A percentile compares a stretch with the other conserved stretches of the same genome.
Evolutionary conservation across 257 asterid species (phyloP).

Genomic region (Nicotiana obtusifolia): DNA sequence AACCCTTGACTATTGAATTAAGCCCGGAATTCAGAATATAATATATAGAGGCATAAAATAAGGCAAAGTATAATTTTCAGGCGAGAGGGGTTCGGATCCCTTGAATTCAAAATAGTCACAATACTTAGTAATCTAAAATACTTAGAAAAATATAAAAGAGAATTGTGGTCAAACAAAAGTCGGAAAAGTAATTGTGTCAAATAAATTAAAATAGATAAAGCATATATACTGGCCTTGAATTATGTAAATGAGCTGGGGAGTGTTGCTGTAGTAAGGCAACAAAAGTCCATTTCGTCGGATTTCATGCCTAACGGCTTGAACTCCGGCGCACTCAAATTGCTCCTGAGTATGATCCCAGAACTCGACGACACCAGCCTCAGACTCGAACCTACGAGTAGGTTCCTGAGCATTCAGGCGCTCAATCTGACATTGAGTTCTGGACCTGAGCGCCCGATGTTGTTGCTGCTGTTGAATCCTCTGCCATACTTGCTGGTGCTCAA

Average conservation of each 20-base stretch:
- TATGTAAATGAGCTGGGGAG: conserved; percentile 43
- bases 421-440: conserved; percentile 35
- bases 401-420: conserved; percentile 34
- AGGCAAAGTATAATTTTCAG: too few species aligned
- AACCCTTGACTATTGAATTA: too few species aligned
- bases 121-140: too few species aligned
- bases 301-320: conserved; percentile 26
- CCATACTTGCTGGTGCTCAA: conserved; percentile 21
- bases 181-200: too few species aligned
- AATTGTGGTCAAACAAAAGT: not conserved
- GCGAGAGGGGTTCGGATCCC: too few species aligned
- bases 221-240: conserved; percentile 24
- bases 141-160: not conserved
- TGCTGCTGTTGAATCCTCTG: conserved; percentile 21
- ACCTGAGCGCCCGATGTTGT: conserved; percentile 41
- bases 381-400: conserved; percentile 19
- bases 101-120: too few species aligned
- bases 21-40: too few species aligned
- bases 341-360: conserved; percentile 28
- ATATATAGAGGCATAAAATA: too few species aligned
- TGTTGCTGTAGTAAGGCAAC: conserved; percentile 43
- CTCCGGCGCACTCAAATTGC: conserved; percentile 44
- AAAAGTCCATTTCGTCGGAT: conserved; percentile 41
- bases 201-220: not conserved
- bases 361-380: conserved; percentile 43